A percentile compares a stretch with the other conserved stretches of the same genome.
Conservation (phyloP, 768 basidiomycete genomes). For the Leccinum barrowsii region DNA sequence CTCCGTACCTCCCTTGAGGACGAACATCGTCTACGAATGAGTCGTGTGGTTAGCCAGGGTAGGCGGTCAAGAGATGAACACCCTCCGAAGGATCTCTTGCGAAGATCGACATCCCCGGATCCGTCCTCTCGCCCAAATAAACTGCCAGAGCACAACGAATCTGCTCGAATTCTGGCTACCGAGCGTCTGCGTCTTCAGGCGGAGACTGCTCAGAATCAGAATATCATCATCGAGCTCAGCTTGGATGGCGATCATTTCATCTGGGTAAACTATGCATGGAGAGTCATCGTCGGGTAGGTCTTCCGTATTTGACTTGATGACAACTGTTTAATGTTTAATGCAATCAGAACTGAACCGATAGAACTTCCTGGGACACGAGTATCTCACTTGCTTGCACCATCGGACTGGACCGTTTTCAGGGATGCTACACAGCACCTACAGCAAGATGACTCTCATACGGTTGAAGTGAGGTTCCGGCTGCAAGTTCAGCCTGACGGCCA, state of each 20-base stretch:
- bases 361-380: constrained; percentile 76
- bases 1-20: constrained; percentile 36
- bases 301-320: neutral
- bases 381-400: constrained; percentile 73
- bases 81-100: constrained; percentile 44
- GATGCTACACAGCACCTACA: constrained; percentile 83
- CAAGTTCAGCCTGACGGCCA: constrained; percentile 63
- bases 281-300: constrained; percentile 82
- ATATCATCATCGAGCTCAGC: constrained; percentile 92
- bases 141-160: constrained; percentile 59
- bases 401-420: constrained; percentile 79
- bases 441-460: constrained; percentile 90
- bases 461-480: constrained; percentile 88
- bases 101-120: constrained; percentile 37
- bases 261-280: constrained; percentile 97
- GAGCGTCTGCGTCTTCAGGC: constrained; percentile 88
- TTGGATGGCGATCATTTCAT: constrained; percentile 92
- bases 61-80: constrained; percentile 59
- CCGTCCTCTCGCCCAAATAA: constrained; percentile 40
- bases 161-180: constrained; percentile 80
- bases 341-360: constrained; percentile 73
- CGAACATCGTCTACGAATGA: constrained; percentile 42
- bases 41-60: constrained; percentile 47
- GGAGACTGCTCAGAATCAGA: constrained; percentile 93
- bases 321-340: constrained; percentile 12